phyloP scores from a whole-genome alignment of 2,329 filamentous ascomycete species.

The Aspergillus caelatus region DNA sequence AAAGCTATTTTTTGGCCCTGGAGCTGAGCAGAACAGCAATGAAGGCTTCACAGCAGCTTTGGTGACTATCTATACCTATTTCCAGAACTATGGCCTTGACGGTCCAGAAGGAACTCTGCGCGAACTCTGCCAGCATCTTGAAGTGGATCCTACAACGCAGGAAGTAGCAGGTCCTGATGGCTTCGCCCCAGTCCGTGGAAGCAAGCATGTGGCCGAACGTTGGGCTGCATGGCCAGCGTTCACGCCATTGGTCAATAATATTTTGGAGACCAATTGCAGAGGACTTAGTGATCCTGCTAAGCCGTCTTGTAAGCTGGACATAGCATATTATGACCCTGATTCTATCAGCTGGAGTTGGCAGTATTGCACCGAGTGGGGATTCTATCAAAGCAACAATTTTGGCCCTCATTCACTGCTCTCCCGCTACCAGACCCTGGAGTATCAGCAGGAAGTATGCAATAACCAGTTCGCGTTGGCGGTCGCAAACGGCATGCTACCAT shows the following conservation, averaged over 20 bases:
- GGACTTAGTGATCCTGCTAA: constrained; percentile 26
- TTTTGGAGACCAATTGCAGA: constrained; percentile 46
- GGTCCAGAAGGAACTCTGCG: constrained; percentile 39
- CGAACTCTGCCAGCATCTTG: constrained; percentile 51
- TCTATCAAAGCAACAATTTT: constrained; percentile 52
- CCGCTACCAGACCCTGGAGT: constrained; percentile 49
- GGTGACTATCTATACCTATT: constrained; percentile 42
- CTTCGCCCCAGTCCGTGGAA: constrained; percentile 45
- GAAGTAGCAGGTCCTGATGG: constrained; percentile 42
- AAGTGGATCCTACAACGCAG: constrained; percentile 44
- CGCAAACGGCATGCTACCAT: constrained; percentile 43
- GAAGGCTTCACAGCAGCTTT: constrained; percentile 52
- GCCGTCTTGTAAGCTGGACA: constrained; percentile 42
- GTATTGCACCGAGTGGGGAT: constrained; percentile 58
- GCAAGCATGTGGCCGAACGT: constrained; percentile 43
- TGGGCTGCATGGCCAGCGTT: constrained; percentile 48
- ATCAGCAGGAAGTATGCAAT: constrained; percentile 51
- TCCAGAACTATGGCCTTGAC: constrained; percentile 49
- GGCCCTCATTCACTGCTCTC: constrained; percentile 52
- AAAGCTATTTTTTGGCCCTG: constrained; percentile 51
- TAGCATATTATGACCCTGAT: constrained; percentile 36
- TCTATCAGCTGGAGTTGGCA: constrained; percentile 55
- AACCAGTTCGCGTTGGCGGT: constrained; percentile 51
- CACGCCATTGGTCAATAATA: constrained; percentile 40
- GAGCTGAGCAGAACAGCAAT: constrained; percentile 50